Evolutionary conservation across 306 rosid species (phyloP).

Genomic region (Adenanthera pavonina): DNA sequence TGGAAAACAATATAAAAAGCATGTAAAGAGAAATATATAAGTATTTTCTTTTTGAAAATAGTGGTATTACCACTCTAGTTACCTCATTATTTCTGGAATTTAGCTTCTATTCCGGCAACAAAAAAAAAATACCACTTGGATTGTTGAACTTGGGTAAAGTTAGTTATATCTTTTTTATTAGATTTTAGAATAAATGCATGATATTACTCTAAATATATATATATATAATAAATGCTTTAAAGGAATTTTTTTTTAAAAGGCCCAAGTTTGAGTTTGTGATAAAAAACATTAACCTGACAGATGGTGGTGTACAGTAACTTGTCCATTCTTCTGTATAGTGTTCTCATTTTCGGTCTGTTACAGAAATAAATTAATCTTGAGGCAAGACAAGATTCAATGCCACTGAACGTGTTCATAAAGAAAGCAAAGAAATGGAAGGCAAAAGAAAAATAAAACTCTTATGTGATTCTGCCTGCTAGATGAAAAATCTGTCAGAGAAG

Average conservation of each 20-base stretch:
- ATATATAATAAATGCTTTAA: background rate
- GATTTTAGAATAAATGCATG: background rate
- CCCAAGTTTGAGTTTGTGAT: background rate
- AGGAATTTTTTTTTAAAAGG: background rate
- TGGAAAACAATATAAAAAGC: no score
- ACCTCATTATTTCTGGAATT: background rate
- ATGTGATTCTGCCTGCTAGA: conserved; percentile 21
- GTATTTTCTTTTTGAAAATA: no score
- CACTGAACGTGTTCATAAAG: background rate
- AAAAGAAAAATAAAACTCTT: background rate
- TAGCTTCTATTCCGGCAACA: background rate
- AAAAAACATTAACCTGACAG: no score
- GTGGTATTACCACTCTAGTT: background rate
- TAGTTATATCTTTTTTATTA: background rate
- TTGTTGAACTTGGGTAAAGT: background rate
- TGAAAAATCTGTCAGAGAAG: conserved; percentile 4
- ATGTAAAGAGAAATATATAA: no score
- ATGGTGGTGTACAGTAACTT: background rate
- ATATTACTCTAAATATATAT: no score
- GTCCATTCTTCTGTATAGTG: background rate
- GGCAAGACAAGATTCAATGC: background rate
- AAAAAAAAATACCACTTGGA: background rate
- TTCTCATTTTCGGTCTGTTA: background rate
- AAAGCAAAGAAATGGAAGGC: conserved; percentile 5
- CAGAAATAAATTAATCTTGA: background rate